Base-by-base conservation (phyloP, 2,329 filamentous ascomycete genomes). In the Seiridium unicorne region DNA sequence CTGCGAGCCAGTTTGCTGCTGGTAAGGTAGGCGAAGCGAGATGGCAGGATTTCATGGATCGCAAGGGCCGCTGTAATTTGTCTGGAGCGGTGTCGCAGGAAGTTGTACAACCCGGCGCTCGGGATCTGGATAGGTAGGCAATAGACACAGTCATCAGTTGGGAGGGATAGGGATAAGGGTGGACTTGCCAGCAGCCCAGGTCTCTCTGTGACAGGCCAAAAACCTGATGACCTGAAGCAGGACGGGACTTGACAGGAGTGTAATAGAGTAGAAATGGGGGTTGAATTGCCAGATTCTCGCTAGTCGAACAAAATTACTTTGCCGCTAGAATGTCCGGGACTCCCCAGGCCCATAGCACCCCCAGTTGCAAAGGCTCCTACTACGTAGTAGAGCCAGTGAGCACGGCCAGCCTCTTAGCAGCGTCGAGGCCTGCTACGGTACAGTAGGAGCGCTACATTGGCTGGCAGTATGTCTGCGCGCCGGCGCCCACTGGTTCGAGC, bases 191-290 rank as follows among this genome's bases (percentile, higher is more conserved):
- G 18, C 18, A 26, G 18, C 18, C 18, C 46, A n/a, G 26, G 26
- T 18, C 46, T 18, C n/a, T 48, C 26, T 18, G 8, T n/a, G 18
- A 31, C 46, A 18, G n/a, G 38, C n/a, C n/a, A 55, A 11, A 55
- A 55, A 42, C 53, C 38, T 13, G 53, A 55, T 55, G 38, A 55
- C 26, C 53, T 55, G 53, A 35, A 44, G 53, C 53, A 55, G 36
- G 7, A n/a, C 53, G 53, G 26, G 6, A 7, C 36, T 34, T 54
- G 51, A 9, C 10, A 54, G 18, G 18, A 26, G 18, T 18, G 46
- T n/a, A 48, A 18, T 8, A 48, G 46, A 48, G 13, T 42, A 32
- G 8, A 35, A 35, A 32, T 55, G 36, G 36, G n/a, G 11, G 51
- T 38, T 44, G 10, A 34, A 53, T 53, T 53, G 49, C 49, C 49